Evolutionary conservation across 2,329 filamentous ascomycete species (phyloP).

Genomic region (Alternaria brassicicola): DNA sequence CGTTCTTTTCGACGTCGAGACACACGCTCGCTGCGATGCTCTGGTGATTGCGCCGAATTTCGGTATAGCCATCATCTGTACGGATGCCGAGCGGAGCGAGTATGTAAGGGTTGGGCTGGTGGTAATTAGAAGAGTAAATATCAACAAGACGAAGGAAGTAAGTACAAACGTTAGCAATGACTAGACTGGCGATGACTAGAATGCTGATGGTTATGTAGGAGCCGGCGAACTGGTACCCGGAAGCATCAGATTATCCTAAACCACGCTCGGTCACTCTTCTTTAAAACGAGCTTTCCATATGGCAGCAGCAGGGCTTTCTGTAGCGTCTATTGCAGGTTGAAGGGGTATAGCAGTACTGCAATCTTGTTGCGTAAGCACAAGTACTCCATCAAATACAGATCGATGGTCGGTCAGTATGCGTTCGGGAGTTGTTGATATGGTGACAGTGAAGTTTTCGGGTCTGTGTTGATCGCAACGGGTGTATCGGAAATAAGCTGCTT

Average conservation of each 20-base stretch:
- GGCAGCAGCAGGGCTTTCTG: no score
- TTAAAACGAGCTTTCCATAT: not conserved
- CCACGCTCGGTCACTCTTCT: not conserved
- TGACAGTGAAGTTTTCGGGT: not conserved
- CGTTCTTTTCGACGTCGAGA: conserved; percentile 9
- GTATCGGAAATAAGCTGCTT: not conserved
- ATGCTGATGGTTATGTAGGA: not conserved
- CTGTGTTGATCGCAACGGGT: not conserved
- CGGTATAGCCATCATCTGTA: not conserved
- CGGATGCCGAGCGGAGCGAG: not conserved
- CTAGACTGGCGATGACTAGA: not conserved
- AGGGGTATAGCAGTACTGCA: no score
- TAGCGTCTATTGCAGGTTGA: no score
- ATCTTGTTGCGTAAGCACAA: no score
- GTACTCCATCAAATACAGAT: no score
- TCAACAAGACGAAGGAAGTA: not conserved
- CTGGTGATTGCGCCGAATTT: conserved; percentile 8
- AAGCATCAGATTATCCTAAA: not conserved
- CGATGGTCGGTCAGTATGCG: no score
- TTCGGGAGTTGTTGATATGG: not conserved
- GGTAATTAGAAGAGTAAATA: not conserved
- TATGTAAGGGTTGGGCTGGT: conserved; percentile 21
- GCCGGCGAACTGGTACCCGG: not conserved
- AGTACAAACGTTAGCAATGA: not conserved
- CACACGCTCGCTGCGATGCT: not conserved